Conservation (phyloP, 805 yeast species). For the Metschnikowia santaceciliae region DNA sequence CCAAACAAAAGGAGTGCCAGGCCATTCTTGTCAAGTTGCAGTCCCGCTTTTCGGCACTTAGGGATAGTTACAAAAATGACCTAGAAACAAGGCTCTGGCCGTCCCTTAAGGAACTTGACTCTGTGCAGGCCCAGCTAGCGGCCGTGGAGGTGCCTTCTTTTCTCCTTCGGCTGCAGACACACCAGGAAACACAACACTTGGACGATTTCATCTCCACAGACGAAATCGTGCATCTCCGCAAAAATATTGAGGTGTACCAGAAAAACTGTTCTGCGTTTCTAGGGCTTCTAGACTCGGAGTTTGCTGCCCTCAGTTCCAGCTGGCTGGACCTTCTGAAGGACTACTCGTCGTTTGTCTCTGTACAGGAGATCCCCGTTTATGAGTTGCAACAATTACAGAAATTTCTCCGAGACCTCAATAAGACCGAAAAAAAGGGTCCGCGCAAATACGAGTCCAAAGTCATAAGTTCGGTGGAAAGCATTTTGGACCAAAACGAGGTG, state of each 20-base stretch:
- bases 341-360: neutral
- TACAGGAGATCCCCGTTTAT: neutral
- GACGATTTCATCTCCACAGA: constrained; percentile 33
- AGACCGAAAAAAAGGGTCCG: neutral
- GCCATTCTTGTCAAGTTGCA: constrained; percentile 17
- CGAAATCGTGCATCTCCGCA: constrained; percentile 24
- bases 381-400: neutral
- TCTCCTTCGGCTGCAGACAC: constrained; percentile 12
- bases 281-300: constrained; percentile 1
- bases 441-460: constrained; percentile 1
- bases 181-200: constrained; percentile 7
- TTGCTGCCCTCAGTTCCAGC: neutral
- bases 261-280: constrained; percentile 17
- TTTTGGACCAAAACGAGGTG: constrained; percentile 36
- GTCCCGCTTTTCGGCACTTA: constrained; percentile 5
- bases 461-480: neutral
- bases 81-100: constrained; percentile 19
- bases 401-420: neutral
- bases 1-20: constrained; percentile 14
- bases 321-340: neutral
- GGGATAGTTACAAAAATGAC: constrained; percentile 7
- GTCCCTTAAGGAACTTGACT: constrained; percentile 23
- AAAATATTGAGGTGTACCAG: constrained; percentile 26
- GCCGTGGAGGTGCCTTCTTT: constrained; percentile 28
- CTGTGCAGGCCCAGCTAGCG: constrained; percentile 22